These are phyloP conservation scores for Nicotiana benthamiana DNA, from an alignment of 257 asterid genomes.

Conservation along the genomic window DNA sequence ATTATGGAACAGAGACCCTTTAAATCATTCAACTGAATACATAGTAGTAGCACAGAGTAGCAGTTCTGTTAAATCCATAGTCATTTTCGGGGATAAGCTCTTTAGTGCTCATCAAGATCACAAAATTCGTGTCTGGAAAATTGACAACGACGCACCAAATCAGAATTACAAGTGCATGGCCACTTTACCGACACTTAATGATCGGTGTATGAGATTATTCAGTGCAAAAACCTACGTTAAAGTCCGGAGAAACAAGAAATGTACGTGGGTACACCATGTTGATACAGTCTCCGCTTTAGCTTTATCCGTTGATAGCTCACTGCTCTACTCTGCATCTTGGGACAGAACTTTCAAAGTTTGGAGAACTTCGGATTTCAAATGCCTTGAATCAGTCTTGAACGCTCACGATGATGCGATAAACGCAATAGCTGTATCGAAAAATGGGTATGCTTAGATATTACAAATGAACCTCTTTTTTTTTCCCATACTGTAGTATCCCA, in stretches of 20 bases:
- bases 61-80: slow-evolving; percentile 43
- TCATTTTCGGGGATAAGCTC: slow-evolving; percentile 32
- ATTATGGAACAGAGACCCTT: slow-evolving; percentile 28
- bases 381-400: slow-evolving; percentile 53
- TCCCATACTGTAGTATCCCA: too few relatives aligned
- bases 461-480: too few relatives aligned
- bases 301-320: slow-evolving; percentile 32
- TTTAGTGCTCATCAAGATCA: slow-evolving; percentile 68
- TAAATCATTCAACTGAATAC: neutral
- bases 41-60: slow-evolving; percentile 14
- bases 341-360: slow-evolving; percentile 68
- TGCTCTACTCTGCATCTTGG: slow-evolving; percentile 77
- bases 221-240: slow-evolving; percentile 48
- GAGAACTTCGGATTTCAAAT: slow-evolving; percentile 60
- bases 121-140: slow-evolving; percentile 67
- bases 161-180: slow-evolving; percentile 32
- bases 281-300: slow-evolving; percentile 64
- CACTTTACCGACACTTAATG: slow-evolving; percentile 46
- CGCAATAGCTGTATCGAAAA: slow-evolving; percentile 40
- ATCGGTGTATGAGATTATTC: slow-evolving; percentile 40
- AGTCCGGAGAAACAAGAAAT: slow-evolving; percentile 46
- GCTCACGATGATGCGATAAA: slow-evolving; percentile 82
- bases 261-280: slow-evolving; percentile 81
- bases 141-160: slow-evolving; percentile 12
- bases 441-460: slow-evolving; percentile 20